phyloP scores from a whole-genome alignment of 805 yeast genomes.

The Saccharomycopsis selenospora region DNA sequence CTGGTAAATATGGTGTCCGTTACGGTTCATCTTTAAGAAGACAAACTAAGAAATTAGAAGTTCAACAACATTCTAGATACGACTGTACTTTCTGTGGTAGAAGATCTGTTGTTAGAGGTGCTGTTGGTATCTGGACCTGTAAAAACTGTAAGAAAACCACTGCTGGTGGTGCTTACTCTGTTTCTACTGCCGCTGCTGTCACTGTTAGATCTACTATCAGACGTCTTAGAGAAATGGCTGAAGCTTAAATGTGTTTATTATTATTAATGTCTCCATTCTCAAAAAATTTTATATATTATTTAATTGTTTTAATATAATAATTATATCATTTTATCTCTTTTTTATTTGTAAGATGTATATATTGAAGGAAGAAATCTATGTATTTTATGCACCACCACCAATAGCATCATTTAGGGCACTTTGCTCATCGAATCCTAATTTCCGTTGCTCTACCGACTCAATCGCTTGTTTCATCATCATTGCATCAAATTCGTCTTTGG shows the following conservation, averaged over 20 bases:
- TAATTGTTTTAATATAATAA: too few relatives aligned
- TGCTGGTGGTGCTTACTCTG: conserved; percentile 99
- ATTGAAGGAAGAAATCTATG: too few relatives aligned
- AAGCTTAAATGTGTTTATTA: conserved; percentile 62
- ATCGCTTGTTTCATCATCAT: conserved; percentile 14
- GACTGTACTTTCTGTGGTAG: conserved; percentile 99
- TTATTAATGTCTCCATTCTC: neutral
- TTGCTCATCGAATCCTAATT: conserved; percentile 9
- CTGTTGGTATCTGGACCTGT: conserved; percentile 99
- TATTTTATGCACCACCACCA: too few relatives aligned
- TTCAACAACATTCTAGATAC: conserved; percentile 98
- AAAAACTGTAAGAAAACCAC: conserved; percentile 90
- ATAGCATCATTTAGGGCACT: conserved; percentile 7
- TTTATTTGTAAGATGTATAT: too few relatives aligned
- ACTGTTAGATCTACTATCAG: conserved; percentile 99
- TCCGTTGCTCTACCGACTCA: conserved; percentile 8
- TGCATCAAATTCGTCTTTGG: conserved; percentile 18
- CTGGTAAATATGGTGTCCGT: conserved; percentile 99
- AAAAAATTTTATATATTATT: too few relatives aligned
- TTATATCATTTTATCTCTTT: too few relatives aligned
- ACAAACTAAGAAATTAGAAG: conserved; percentile 98
- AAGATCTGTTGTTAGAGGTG: conserved; percentile 94
- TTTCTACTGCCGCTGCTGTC: conserved; percentile 99
- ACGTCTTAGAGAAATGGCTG: conserved; percentile 99
- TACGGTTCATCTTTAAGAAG: conserved; percentile 99